Evolutionary conservation across 2,329 filamentous ascomycete species (phyloP).

Genomic region (Botrytis galanthina): DNA sequence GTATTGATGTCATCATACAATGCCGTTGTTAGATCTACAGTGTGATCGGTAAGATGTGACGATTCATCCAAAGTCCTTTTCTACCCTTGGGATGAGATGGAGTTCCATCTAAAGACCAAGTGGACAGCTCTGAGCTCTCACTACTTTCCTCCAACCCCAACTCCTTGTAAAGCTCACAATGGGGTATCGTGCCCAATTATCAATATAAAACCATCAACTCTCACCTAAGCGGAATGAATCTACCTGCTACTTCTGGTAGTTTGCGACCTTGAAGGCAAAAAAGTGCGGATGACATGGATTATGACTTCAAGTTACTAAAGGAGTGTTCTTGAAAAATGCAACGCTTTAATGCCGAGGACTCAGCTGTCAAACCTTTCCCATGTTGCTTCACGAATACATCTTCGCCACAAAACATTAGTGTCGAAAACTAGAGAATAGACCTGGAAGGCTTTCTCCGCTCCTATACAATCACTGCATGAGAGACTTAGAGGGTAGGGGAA

Average conservation of each 20-base stretch:
- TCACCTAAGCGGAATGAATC: constrained; percentile 2
- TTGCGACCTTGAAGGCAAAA: neutral
- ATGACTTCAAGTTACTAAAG: neutral
- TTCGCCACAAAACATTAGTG: constrained; percentile 4
- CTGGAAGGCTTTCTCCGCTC: neutral
- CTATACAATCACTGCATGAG: neutral
- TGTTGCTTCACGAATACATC: neutral
- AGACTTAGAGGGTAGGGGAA: neutral
- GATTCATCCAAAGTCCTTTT: constrained; percentile 18
- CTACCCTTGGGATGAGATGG: constrained; percentile 11
- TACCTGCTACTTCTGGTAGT: neutral
- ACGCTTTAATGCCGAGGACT: neutral
- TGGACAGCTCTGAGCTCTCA: constrained; percentile 12
- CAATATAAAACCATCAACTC: neutral
- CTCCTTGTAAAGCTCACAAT: constrained; percentile 2
- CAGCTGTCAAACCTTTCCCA: neutral
- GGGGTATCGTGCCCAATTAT: neutral
- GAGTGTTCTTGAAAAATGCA: neutral
- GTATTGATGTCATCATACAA: neutral
- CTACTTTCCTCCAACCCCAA: neutral
- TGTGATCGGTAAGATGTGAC: constrained; percentile 6
- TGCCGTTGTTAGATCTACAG: constrained; percentile 19
- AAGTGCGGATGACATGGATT: neutral
- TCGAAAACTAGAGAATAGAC: constrained; percentile 6
- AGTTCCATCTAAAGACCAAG: constrained; percentile 17